Conservation (phyloP, 129 eudicot genomes). For the Ambrosia trifida region DNA sequence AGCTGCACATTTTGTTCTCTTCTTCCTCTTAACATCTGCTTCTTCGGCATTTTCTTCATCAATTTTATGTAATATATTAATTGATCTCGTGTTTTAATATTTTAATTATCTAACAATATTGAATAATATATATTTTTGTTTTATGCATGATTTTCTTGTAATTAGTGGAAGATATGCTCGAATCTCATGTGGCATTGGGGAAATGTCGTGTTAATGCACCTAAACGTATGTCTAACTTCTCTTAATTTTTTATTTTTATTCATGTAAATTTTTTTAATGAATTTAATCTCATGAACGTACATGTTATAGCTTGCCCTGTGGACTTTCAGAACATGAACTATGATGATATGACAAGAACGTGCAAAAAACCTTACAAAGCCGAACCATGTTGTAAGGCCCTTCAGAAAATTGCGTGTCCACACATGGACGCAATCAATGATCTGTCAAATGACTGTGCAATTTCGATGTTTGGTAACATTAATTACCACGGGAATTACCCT, state of each 20-base stretch:
- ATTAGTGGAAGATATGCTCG: too few relatives aligned
- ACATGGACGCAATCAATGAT: too few relatives aligned
- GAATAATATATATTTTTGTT: too few relatives aligned
- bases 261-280: background rate
- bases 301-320: slow-evolving; percentile 1
- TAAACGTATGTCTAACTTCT: background rate
- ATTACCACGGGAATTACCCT: background rate
- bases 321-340: slow-evolving; percentile 1
- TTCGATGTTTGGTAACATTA: background rate
- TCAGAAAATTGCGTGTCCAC: too few relatives aligned
- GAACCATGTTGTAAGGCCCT: too few relatives aligned
- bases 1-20: background rate
- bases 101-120: too few relatives aligned
- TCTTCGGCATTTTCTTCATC: background rate
- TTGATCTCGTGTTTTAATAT: too few relatives aligned
- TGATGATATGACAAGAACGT: background rate
- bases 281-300: background rate
- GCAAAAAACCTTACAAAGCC: background rate
- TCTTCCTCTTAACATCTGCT: background rate
- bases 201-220: too few relatives aligned
- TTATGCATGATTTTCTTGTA: too few relatives aligned
- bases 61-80: too few relatives aligned
- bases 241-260: background rate
- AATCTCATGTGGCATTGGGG: too few relatives aligned
- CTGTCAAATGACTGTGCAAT: background rate